Evolutionary conservation across 2,329 filamentous ascomycete genomes (phyloP).

Genomic region (Colletotrichum sp.): DNA sequence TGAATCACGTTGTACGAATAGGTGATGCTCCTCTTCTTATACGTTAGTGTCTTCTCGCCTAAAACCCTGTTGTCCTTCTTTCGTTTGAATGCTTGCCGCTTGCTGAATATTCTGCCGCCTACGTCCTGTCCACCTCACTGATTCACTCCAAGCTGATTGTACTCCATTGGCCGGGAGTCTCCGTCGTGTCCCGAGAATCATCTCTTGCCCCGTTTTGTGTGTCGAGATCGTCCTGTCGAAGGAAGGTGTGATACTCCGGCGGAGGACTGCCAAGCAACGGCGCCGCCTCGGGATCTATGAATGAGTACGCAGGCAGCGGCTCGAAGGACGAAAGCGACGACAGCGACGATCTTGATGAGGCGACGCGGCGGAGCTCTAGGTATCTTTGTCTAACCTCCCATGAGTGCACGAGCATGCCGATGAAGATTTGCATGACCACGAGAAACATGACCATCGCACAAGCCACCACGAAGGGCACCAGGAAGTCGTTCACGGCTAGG

Average conservation of each 20-base stretch:
- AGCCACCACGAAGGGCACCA: not conserved
- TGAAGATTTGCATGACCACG: not conserved
- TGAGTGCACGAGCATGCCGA: not conserved
- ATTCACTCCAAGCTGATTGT: not conserved
- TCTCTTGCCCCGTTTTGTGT: not conserved
- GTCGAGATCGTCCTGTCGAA: not conserved
- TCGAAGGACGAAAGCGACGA: not conserved
- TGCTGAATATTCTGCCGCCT: not conserved
- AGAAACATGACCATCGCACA: not conserved
- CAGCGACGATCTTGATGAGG: not conserved
- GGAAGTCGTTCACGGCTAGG: not conserved
- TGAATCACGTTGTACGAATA: not conserved
- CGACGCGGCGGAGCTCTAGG: not conserved
- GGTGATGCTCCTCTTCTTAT: not conserved
- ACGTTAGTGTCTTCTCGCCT: not conserved
- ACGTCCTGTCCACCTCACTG: not conserved
- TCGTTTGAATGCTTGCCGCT: not conserved
- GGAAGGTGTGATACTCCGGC: not conserved
- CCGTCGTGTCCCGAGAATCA: not conserved
- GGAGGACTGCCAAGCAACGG: not conserved
- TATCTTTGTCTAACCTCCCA: not conserved
- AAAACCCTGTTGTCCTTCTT: not conserved
- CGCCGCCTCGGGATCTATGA: not conserved
- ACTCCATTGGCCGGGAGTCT: not conserved
- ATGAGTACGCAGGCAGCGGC: not conserved